Conservation (phyloP, 1,284 basidiomycete species). For the Ganoderma multipileum region DNA sequence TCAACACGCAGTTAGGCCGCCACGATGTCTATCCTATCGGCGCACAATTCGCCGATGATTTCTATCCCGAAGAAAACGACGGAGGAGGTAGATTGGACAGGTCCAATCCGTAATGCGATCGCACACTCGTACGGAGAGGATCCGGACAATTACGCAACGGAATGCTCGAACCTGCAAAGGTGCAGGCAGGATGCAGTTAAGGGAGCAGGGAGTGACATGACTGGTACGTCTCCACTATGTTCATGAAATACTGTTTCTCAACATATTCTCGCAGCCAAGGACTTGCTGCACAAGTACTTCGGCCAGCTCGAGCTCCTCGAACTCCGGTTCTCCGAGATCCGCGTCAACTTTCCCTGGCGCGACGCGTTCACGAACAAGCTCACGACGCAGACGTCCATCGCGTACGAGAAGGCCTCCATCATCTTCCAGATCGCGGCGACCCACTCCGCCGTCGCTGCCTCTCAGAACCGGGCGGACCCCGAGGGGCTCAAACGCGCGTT, state of each 20-base stretch:
- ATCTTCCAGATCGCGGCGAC: constrained; percentile 97
- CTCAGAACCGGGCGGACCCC: constrained; percentile 84
- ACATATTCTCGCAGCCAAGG: constrained; percentile 68
- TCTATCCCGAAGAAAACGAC: constrained; percentile 82
- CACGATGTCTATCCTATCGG: constrained; percentile 50
- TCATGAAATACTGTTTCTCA: neutral
- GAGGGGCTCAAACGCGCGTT: constrained; percentile 97
- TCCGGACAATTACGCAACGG: constrained; percentile 86
- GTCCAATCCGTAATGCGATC: constrained; percentile 87
- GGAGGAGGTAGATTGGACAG: constrained; percentile 92
- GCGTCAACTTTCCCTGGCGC: constrained; percentile 95
- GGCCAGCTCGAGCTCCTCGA: constrained; percentile 98
- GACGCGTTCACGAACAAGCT: constrained; percentile 96
- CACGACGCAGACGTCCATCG: constrained; percentile 95
- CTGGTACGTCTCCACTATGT: constrained; percentile 61
- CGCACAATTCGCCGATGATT: constrained; percentile 82
- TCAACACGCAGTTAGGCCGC: too few relatives aligned
- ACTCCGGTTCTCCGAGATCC: constrained; percentile 94
- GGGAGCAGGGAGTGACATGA: constrained; percentile 93
- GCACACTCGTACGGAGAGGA: constrained; percentile 93
- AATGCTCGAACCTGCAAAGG: constrained; percentile 85
- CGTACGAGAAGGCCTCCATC: constrained; percentile 98
- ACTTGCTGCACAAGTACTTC: constrained; percentile 99
- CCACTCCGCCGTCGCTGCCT: constrained; percentile 88
- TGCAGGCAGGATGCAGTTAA: constrained; percentile 95